phyloP scores from a whole-genome alignment of 768 basidiomycete species.

The Lentinula detonsa region DNA sequence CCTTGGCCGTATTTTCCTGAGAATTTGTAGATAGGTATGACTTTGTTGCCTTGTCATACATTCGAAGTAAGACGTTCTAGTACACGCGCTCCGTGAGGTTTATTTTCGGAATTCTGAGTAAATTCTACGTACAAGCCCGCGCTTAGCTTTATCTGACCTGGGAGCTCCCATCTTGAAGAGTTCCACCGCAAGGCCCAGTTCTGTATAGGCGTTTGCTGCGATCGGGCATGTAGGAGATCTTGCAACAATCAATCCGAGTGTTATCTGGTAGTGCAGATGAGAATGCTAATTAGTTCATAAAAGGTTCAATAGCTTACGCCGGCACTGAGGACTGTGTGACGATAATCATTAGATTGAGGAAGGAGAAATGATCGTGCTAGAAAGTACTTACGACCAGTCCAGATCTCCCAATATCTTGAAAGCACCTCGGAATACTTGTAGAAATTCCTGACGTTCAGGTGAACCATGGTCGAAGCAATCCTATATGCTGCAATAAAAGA shows the following conservation, averaged over 20 bases:
- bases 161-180: background rate
- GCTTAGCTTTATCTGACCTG: background rate
- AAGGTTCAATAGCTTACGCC: background rate
- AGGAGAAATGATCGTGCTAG: no score
- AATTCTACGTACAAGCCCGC: background rate
- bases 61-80: background rate
- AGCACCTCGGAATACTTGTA: background rate
- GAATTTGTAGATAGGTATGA: background rate
- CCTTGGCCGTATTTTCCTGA: background rate
- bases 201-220: background rate
- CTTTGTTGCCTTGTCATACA: background rate
- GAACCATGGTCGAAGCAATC: conserved; percentile 25
- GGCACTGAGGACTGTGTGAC: background rate
- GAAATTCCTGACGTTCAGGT: background rate
- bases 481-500: conserved; percentile 43
- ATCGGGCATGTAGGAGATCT: background rate
- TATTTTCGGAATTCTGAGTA: background rate
- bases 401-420: background rate
- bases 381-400: background rate
- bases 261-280: background rate
- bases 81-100: background rate
- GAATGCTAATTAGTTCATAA: background rate
- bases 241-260: background rate
- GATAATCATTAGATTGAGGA: background rate
- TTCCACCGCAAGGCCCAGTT: background rate